Conservation (phyloP, 139 green algal genomes). For the Chlorella sp. region DNA sequence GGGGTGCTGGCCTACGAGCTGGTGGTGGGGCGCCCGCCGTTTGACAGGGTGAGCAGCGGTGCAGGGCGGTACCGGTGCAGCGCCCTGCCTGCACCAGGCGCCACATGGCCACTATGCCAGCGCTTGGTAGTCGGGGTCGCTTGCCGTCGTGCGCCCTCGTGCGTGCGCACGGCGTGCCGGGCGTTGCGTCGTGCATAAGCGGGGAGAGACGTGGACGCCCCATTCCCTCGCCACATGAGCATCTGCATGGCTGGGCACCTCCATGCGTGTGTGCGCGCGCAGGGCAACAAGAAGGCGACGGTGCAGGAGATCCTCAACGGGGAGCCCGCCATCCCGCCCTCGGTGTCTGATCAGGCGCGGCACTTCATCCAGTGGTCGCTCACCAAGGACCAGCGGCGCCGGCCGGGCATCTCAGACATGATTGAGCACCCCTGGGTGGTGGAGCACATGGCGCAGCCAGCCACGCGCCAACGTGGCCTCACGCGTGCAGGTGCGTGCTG, state of each 20-base stretch:
- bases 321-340: conserved; percentile 25
- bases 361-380: conserved; percentile 42
- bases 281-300: conserved; percentile 44
- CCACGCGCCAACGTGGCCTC: background rate
- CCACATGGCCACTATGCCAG: background rate
- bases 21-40: conserved; percentile 45
- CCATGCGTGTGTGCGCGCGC: background rate
- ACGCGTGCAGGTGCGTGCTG: background rate
- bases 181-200: too few species aligned
- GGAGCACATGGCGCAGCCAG: conserved; percentile 11
- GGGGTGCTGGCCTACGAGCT: conserved; percentile 61
- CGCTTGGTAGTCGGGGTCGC: background rate
- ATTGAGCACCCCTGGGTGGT: conserved; percentile 41
- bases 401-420: conserved; percentile 34
- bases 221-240: background rate
- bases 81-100: background rate
- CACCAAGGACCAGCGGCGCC: conserved; percentile 32
- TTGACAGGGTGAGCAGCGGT: conserved; percentile 37
- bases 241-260: background rate
- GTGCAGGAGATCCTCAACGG: conserved; percentile 39
- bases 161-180: background rate
- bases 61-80: too few species aligned
- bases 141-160: background rate
- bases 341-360: conserved; percentile 22
- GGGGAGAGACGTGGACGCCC: too few species aligned